Percentiles rank a stretch among this genome's conserved stretches.
These are phyloP conservation scores for Stromatinia cepivora DNA, from an alignment of 2,329 filamentous ascomycete genomes.

Conservation along the genomic window DNA sequence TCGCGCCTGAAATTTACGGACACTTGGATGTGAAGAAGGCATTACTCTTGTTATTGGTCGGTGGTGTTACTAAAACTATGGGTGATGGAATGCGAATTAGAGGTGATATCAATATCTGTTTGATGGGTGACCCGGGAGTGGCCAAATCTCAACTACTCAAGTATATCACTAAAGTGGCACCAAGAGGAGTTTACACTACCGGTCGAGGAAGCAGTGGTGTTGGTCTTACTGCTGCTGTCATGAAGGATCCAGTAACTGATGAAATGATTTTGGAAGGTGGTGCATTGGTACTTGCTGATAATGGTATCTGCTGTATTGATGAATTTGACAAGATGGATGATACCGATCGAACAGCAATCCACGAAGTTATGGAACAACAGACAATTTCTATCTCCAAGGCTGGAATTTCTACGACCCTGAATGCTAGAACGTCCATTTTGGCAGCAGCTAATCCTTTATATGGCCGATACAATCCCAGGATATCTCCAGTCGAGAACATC, in stretches of 20 bases:
- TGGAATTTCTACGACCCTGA: slow-evolving; percentile 94
- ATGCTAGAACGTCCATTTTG: slow-evolving; percentile 92
- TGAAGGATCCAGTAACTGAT: slow-evolving; percentile 75
- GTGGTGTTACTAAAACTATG: slow-evolving; percentile 94
- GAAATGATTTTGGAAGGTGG: slow-evolving; percentile 80
- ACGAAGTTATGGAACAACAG: slow-evolving; percentile 88
- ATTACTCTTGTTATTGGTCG: slow-evolving; percentile 89
- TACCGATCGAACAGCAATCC: slow-evolving; percentile 73
- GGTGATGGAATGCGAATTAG: slow-evolving; percentile 98
- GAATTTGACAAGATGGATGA: slow-evolving; percentile 89
- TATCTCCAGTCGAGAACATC: slow-evolving; percentile 98
- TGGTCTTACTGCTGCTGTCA: slow-evolving; percentile 78
- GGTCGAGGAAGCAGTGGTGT: slow-evolving; percentile 80
- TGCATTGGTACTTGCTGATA: slow-evolving; percentile 75
- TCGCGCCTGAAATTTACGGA: slow-evolving; percentile 95
- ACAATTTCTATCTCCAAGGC: slow-evolving; percentile 85
- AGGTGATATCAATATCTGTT: slow-evolving; percentile 96
- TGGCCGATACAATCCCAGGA: slow-evolving; percentile 94
- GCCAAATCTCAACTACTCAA: slow-evolving; percentile 98
- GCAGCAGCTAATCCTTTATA: slow-evolving; percentile 97
- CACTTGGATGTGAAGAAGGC: slow-evolving; percentile 98
- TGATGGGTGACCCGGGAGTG: slow-evolving; percentile 99
- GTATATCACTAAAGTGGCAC: slow-evolving; percentile 97
- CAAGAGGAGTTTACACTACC: slow-evolving; percentile 79
- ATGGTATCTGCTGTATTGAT: slow-evolving; percentile 81